Evolutionary conservation across 2,329 filamentous ascomycete species (phyloP).

Genomic region (Phialophora expanda): DNA sequence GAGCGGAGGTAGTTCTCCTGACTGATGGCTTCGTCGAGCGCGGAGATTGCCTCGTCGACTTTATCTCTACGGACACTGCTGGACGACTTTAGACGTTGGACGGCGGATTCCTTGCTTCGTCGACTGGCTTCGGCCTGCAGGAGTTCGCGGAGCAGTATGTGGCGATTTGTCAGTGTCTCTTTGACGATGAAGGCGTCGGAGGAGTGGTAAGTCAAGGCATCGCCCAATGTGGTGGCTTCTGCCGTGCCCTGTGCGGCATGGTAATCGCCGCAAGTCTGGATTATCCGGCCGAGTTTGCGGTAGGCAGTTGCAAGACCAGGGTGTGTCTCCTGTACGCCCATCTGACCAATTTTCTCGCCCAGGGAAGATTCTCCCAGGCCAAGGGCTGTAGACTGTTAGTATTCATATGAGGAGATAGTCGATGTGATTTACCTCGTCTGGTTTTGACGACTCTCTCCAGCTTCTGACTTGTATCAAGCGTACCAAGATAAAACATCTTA

Average conservation of each 20-base stretch:
- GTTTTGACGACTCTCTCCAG: slow-evolving; percentile 92
- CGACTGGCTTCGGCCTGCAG: slow-evolving; percentile 87
- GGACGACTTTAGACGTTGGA: slow-evolving; percentile 84
- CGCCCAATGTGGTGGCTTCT: slow-evolving; percentile 91
- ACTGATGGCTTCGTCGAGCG: slow-evolving; percentile 83
- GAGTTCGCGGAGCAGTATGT: slow-evolving; percentile 92
- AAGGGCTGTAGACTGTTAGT: slow-evolving; percentile 74
- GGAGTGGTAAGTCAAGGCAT: slow-evolving; percentile 93
- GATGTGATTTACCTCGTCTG: slow-evolving; percentile 72
- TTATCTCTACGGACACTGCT: slow-evolving; percentile 90
- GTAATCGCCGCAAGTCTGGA: slow-evolving; percentile 92
- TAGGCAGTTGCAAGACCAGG: slow-evolving; percentile 86
- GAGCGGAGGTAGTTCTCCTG: slow-evolving; percentile 80
- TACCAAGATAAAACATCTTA: slow-evolving; percentile 92
- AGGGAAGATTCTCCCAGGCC: slow-evolving; percentile 92
- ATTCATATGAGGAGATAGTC: slow-evolving; percentile 13
- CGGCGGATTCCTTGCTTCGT: slow-evolving; percentile 79
- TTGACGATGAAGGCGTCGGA: slow-evolving; percentile 97
- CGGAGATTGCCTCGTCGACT: slow-evolving; percentile 93
- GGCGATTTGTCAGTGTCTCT: slow-evolving; percentile 94
- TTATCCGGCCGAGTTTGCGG: slow-evolving; percentile 89
- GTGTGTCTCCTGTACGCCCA: slow-evolving; percentile 90
- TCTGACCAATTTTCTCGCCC: slow-evolving; percentile 82
- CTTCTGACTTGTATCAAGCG: slow-evolving; percentile 97
- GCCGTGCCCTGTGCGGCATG: slow-evolving; percentile 96